Conservation (phyloP, 495 filamentous ascomycete species). For the Aspergillus incahuasiensis region DNA sequence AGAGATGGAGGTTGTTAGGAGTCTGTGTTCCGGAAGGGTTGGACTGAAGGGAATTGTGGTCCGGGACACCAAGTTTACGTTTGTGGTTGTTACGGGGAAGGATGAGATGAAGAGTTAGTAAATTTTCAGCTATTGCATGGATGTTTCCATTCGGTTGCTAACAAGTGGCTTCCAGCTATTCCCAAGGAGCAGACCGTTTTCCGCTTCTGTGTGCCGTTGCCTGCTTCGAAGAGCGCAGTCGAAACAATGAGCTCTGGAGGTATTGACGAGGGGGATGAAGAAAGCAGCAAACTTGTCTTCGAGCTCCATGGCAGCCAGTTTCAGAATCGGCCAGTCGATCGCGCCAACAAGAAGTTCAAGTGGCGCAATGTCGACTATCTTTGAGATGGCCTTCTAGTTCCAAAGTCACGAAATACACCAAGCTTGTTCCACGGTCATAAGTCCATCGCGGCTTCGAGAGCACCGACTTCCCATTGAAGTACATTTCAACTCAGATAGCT, state of each 20-base stretch:
- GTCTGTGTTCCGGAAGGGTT: slow-evolving; percentile 73
- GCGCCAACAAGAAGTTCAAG: slow-evolving; percentile 90
- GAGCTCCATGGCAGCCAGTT: slow-evolving; percentile 89
- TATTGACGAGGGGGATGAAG: neutral
- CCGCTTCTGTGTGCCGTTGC: slow-evolving; percentile 63
- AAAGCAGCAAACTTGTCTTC: slow-evolving; percentile 56
- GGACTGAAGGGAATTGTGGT: slow-evolving; percentile 82
- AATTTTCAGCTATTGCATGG: too few relatives aligned
- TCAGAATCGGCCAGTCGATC: slow-evolving; percentile 72
- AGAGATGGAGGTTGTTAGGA: slow-evolving; percentile 74
- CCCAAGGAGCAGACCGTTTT: slow-evolving; percentile 91
- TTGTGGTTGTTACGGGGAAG: slow-evolving; percentile 70
- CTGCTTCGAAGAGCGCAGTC: slow-evolving; percentile 13
- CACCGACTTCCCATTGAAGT: too few relatives aligned
- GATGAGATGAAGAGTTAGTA: slow-evolving; percentile 58
- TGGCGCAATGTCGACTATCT: slow-evolving; percentile 63
- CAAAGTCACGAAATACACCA: neutral
- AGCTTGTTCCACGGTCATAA: neutral
- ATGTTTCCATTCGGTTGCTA: neutral
- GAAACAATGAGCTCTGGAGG: slow-evolving; percentile 13
- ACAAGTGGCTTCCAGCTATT: slow-evolving; percentile 43
- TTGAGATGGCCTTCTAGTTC: slow-evolving; percentile 30
- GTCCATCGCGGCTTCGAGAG: neutral
- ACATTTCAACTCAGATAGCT: too few relatives aligned
- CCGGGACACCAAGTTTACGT: slow-evolving; percentile 79